Evolutionary conservation across 2,329 filamentous ascomycete species (phyloP).

Genomic region (Penicillium nordicum): DNA sequence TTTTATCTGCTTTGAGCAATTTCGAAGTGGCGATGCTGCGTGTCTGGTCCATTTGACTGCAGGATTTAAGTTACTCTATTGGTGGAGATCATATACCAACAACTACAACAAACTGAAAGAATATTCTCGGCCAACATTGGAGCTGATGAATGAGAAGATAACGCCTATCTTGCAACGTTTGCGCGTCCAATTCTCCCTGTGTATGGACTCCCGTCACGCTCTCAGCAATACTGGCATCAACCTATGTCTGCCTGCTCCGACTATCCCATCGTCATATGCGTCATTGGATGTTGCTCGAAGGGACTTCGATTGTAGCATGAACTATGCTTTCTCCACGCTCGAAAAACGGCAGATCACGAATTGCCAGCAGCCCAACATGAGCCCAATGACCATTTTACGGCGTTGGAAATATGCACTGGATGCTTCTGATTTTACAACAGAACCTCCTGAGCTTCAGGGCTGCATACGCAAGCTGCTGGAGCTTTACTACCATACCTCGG

Average conservation of each 20-base stretch:
- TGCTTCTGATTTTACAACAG: background rate
- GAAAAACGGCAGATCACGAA: background rate
- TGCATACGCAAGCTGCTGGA: slow-evolving; percentile 1
- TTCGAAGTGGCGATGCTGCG: slow-evolving; percentile 5
- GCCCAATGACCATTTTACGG: background rate
- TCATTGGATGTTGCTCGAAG: background rate
- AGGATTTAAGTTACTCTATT: slow-evolving; percentile 1
- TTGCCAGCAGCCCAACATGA: background rate
- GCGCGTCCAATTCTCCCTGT: slow-evolving; percentile 8
- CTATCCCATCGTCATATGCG: background rate
- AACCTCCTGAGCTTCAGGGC: background rate
- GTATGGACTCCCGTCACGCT: slow-evolving; percentile 6
- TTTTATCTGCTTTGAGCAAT: slow-evolving; percentile 11
- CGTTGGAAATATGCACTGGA: slow-evolving; percentile 4
- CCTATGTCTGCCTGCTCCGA: background rate
- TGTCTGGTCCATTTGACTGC: slow-evolving; percentile 2
- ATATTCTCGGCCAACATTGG: slow-evolving; percentile 1
- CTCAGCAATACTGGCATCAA: background rate
- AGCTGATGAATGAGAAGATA: slow-evolving; percentile 6
- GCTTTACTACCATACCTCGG: slow-evolving; percentile 3
- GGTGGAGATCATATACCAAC: slow-evolving; percentile 2
- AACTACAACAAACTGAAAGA: background rate
- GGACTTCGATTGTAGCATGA: slow-evolving; percentile 5
- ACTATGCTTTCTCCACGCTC: slow-evolving; percentile 1
- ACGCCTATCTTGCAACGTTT: slow-evolving; percentile 2